Evolutionary conservation across 1,139 yeast species (phyloP), one percentile per base, ranked within the genome.

Genomic region (Protomyces inouyei): DNA sequence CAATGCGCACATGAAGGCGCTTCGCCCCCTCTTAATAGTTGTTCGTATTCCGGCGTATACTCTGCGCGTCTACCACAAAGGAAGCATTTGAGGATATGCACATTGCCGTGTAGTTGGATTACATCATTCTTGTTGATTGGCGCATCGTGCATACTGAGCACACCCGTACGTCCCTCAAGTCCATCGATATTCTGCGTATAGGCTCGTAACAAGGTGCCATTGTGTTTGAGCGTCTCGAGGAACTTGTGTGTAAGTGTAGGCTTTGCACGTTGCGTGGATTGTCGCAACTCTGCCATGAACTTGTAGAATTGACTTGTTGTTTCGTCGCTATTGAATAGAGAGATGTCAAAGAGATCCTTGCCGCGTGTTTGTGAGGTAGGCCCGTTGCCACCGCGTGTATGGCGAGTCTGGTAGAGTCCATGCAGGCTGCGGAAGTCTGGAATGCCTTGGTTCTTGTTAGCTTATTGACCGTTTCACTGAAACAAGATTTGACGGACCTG

Each of bases 241-340:
- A 93, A 88, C 69, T 80, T 79, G 75, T 93, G 98, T 0, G 96
- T 88, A 69, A 82, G 85, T 0, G 98, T 92, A 1, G 97, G 95
- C 65, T 77, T 76, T 6, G 97, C 97, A 35, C 75, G 71, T 66
- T 80, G 74, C 9, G 89, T 85, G 64, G 84, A 83, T 40, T 80
- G 72, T 70, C 92, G 85, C 60, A 93, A 78, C 38, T 84, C 80
- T 67, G 87, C 88, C 89, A 88, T 88, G 74, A 88, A 88, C 1
- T 89, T 83, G 72, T 95, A 90, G 76, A 93, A 93, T 23, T 87
- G 77, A 53, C 80, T 75, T 32, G 86, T 80, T 12, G 93, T 83
- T 46, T 80, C 75, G 68, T 83, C 84, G 69, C 85, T 85, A 66
- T 93, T 76, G 74, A 92, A 91, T 56, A 92, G 78, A 1, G 92